Base-by-base conservation (phyloP, 768 basidiomycete genomes). In the Megacollybia marginata region DNA sequence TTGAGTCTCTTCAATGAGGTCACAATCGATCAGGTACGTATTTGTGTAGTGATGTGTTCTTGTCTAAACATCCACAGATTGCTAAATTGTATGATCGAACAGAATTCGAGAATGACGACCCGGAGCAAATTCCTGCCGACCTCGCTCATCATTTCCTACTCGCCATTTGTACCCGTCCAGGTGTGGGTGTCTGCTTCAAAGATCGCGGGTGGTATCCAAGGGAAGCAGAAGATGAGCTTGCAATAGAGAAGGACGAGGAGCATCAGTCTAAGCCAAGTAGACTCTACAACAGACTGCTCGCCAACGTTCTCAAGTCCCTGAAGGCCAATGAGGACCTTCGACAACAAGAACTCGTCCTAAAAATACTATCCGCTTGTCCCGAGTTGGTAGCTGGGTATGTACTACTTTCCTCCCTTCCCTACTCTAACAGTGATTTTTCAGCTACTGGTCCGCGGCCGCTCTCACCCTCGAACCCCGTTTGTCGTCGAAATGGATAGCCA, bases 141-240 rank as follows among this genome's bases (percentile, higher is more conserved):
- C 73, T 95, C 4, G 83, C 79, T 0, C 88, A 92, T 52, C 91
- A 93, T 57, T 97, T 96, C 64, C 68, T 96, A 10, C 76, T 94
- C 23, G 86, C 85, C 2, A 80, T 92, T 31, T 88, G 86, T 57
- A 86, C 88, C 0, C 80, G 79, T 20, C 88, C 90, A 0, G 92
- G 93, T 0, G 67, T 72, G 11, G 93, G 93, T 0, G 73, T 96
- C 12, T 97, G 93, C 59, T 96, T 95, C 67, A 80, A 71, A 47
- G 91, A 94, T 58, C 75, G 79, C 8, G 93, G 93, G 2, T 97
- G 93, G 93, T 97, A 96, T 57, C 82, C 82, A 4, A 81, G 89
- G 2, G 84, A 85, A 53, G 61, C 64, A 2, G 75, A 75, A 15
- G 66, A 64, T 15, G 73, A 73, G 9, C 65, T 66, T 1, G 47